Conservation (phyloP, 257 asterid genomes). For the Verbascum thapsus region DNA sequence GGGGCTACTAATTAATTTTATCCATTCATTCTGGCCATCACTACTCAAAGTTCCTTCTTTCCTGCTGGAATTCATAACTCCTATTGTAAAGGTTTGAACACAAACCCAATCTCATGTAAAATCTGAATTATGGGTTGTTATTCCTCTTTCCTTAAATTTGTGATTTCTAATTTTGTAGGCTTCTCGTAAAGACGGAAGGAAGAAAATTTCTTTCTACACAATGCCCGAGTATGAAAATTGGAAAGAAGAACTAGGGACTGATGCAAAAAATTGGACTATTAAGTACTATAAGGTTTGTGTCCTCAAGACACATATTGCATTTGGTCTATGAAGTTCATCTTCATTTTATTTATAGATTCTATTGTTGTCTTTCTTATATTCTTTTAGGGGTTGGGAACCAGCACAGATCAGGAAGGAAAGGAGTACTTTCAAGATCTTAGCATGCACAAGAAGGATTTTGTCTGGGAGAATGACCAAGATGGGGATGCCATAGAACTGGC, state of each 20-base stretch:
- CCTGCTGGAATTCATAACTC: constrained; percentile 90
- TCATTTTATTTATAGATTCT: background rate
- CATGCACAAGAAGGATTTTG: constrained; percentile 84
- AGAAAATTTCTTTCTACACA: constrained; percentile 62
- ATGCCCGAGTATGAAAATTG: constrained; percentile 96
- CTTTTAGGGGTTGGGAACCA: constrained; percentile 94
- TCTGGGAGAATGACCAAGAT: constrained; percentile 80
- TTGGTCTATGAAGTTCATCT: constrained; percentile 6
- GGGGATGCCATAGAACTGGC: constrained; percentile 98
- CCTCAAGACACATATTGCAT: background rate
- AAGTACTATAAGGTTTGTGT: constrained; percentile 92
- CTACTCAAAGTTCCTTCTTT: constrained; percentile 80
- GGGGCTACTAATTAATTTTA: constrained; percentile 87
- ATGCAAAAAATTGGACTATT: constrained; percentile 76
- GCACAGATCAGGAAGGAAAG: constrained; percentile 87
- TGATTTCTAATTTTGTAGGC: constrained; percentile 52
- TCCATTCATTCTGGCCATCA: constrained; percentile 96
- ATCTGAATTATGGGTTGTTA: background rate
- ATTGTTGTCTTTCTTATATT: constrained; percentile 14
- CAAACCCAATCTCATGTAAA: background rate
- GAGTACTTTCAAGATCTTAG: constrained; percentile 83
- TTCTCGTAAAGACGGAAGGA: constrained; percentile 50
- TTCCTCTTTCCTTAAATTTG: constrained; percentile 4
- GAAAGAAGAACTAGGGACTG: constrained; percentile 63
- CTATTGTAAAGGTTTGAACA: constrained; percentile 75